phyloP scores from a whole-genome alignment of 305 asterid species.

The Solanum hybrid region DNA sequence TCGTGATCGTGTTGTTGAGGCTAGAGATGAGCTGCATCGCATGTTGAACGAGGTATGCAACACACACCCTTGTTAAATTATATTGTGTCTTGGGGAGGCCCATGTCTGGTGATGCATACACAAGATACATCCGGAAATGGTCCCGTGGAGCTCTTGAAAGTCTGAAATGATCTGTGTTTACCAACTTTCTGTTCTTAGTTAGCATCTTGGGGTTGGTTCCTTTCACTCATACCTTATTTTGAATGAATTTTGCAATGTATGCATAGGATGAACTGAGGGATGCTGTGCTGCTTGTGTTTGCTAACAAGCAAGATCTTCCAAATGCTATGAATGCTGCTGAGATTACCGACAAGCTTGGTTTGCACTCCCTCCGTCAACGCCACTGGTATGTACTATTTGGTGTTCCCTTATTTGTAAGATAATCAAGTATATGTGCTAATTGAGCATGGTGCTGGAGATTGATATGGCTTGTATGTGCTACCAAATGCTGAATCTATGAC shows the following conservation, averaged over 20 bases:
- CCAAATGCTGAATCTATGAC: background rate
- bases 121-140: background rate
- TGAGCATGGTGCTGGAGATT: background rate
- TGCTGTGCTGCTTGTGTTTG: constrained; percentile 80
- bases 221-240: background rate
- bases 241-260: background rate
- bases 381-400: constrained; percentile 41
- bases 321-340: constrained; percentile 97
- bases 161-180: background rate
- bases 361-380: constrained; percentile 85
- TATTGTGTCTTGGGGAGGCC: background rate
- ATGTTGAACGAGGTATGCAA: constrained; percentile 75
- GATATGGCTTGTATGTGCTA: background rate
- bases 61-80: background rate
- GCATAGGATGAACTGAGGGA: constrained; percentile 76
- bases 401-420: background rate
- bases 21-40: constrained; percentile 87
- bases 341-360: constrained; percentile 88
- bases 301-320: constrained; percentile 94
- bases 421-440: background rate
- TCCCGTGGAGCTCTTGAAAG: background rate
- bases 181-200: background rate
- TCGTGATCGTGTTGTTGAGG: constrained; percentile 90
- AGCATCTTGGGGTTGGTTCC: background rate
- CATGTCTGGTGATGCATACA: background rate